Conservation (phyloP, 768 basidiomycete species). For the Lyophyllum atratum region DNA sequence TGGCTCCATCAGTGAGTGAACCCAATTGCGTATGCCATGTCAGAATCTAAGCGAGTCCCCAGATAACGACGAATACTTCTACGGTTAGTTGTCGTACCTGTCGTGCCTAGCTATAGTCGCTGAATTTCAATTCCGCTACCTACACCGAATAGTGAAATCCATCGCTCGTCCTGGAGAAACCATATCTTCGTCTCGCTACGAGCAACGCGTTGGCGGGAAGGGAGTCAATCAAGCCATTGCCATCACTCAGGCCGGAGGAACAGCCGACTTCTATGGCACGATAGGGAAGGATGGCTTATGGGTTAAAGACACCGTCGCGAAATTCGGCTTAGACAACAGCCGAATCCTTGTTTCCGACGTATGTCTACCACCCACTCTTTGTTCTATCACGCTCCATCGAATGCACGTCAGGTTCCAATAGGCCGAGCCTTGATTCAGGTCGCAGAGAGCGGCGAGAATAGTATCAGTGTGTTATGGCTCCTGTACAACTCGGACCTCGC, state of each 20-base stretch:
- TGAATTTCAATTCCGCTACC: background rate
- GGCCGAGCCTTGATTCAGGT: conserved; percentile 67
- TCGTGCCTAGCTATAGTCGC: background rate
- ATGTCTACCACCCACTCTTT: conserved; percentile 6
- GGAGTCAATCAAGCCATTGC: conserved; percentile 68
- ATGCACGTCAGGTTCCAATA: conserved; percentile 42
- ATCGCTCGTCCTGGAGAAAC: conserved; percentile 63
- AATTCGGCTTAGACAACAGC: conserved; percentile 40
- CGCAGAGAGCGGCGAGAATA: conserved; percentile 57
- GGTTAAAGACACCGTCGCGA: conserved; percentile 41
- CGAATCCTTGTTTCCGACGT: conserved; percentile 43
- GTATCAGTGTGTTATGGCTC: conserved; percentile 47
- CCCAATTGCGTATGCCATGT: conserved; percentile 4
- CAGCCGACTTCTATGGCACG: conserved; percentile 50
- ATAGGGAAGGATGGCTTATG: conserved; percentile 56
- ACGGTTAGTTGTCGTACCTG: conserved; percentile 34
- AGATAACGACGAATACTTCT: conserved; percentile 63
- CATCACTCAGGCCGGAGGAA: conserved; percentile 51
- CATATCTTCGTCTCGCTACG: conserved; percentile 51
- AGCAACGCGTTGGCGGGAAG: conserved; percentile 58
- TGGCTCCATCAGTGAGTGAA: conserved; percentile 51
- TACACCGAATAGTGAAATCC: conserved; percentile 39
- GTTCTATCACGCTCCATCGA: background rate
- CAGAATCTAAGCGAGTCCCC: no score
- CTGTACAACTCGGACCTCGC: background rate